Evolutionary conservation across 768 basidiomycete genomes (phyloP).

Genomic region (Infundibulicybe gibba): DNA sequence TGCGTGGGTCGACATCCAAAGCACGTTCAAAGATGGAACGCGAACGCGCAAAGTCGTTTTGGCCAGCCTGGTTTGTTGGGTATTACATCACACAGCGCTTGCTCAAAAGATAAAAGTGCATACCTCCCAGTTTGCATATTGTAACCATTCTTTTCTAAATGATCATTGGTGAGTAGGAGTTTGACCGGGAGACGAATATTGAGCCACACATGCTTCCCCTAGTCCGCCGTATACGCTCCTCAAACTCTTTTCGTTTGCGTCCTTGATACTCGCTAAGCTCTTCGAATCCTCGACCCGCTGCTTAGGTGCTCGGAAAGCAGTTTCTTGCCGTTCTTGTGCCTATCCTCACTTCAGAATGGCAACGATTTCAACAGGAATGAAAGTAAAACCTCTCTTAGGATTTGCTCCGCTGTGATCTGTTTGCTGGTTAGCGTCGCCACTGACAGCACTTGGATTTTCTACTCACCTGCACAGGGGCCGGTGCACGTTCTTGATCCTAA

Average conservation of each 20-base stretch:
- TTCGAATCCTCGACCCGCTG: conserved; percentile 97
- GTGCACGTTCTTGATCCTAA: conserved; percentile 93
- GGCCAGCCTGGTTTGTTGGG: conserved; percentile 54
- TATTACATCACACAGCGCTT: conserved; percentile 2
- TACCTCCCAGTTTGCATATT: conserved; percentile 86
- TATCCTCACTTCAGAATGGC: conserved; percentile 19
- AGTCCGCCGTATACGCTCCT: conserved; percentile 80
- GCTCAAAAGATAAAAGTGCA: not conserved
- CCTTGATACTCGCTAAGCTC: conserved; percentile 87
- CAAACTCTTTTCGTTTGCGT: conserved; percentile 90
- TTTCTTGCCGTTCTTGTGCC: conserved; percentile 98
- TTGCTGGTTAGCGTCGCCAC: not conserved
- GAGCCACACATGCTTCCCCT: conserved; percentile 71
- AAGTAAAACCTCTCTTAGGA: conserved; percentile 78
- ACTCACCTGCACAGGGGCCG: conserved; percentile 86
- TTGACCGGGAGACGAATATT: not conserved
- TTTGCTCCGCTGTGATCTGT: conserved; percentile 97
- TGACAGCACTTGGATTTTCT: not conserved
- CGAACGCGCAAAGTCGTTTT: conserved; percentile 94
- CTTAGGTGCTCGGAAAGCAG: conserved; percentile 85
- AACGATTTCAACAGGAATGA: not conserved
- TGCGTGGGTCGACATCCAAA: conserved; percentile 89
- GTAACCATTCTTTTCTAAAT: conserved; percentile 78
- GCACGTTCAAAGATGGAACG: conserved; percentile 96
- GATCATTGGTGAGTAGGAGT: conserved; percentile 1